These are phyloP conservation scores for Fraxinus latifolia DNA, from an alignment of 305 asterid genomes.

Conservation along the genomic window DNA sequence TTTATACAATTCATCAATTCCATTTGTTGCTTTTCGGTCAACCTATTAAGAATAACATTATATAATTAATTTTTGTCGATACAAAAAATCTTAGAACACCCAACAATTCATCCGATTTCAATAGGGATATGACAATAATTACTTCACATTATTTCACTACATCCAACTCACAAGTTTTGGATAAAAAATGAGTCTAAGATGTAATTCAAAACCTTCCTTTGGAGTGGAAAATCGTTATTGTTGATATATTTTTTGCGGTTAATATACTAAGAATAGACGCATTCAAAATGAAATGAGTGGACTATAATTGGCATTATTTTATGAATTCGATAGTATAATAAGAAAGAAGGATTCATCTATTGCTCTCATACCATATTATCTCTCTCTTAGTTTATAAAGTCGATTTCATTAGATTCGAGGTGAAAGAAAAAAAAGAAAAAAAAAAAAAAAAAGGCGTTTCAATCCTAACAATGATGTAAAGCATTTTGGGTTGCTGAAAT, in stretches of 20 bases:
- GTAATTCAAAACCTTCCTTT: neutral
- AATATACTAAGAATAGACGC: neutral
- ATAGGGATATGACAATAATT: neutral
- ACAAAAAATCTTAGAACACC: neutral
- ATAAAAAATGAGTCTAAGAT: neutral
- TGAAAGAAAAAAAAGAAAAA: no score
- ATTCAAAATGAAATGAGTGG: neutral
- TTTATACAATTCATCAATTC: neutral
- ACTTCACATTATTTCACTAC: neutral
- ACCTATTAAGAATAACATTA: neutral
- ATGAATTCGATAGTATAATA: neutral
- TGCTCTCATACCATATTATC: neutral
- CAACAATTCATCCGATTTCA: no score
- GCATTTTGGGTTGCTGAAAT: no score
- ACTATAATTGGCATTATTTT: neutral
- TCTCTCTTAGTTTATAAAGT: neutral
- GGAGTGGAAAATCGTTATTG: neutral
- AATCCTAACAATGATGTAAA: no score
- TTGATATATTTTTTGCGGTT: neutral
- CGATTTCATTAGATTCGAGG: neutral
- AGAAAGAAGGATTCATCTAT: neutral
- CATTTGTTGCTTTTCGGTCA: neutral
- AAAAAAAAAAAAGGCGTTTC: no score
- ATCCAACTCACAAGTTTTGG: neutral
- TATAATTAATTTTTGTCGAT: neutral